Evolutionary conservation across 2,329 filamentous ascomycete species (phyloP).

Genomic region (Scortechinia acanthostroma): DNA sequence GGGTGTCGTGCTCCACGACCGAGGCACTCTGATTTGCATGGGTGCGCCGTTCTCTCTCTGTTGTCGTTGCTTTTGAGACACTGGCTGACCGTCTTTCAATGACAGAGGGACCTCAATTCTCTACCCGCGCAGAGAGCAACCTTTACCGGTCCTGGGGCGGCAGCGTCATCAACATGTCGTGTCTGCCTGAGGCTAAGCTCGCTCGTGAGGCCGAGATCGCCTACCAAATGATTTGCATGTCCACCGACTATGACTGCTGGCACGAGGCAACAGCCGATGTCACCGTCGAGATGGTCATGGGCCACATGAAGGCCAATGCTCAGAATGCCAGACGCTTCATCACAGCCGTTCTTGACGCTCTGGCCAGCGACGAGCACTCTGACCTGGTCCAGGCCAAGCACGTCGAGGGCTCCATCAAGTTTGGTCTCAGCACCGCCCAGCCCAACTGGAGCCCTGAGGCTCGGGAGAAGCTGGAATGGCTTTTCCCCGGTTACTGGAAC

Average conservation of each 20-base stretch:
- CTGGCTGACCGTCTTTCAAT: background rate
- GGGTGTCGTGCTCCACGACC: constrained; percentile 75
- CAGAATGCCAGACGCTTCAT: constrained; percentile 81
- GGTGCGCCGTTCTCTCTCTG: constrained; percentile 35
- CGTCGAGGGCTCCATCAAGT: constrained; percentile 71
- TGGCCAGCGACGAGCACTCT: constrained; percentile 69
- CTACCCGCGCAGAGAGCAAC: constrained; percentile 87
- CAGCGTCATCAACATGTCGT: constrained; percentile 96
- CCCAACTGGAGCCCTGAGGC: constrained; percentile 68
- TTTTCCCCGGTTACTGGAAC: constrained; percentile 77
- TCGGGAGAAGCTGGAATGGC: constrained; percentile 72
- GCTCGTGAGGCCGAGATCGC: constrained; percentile 92
- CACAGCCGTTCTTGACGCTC: constrained; percentile 77
- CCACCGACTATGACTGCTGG: constrained; percentile 99
- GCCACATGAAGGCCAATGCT: constrained; percentile 88
- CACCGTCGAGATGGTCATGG: constrained; percentile 94
- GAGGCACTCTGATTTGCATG: constrained; percentile 86
- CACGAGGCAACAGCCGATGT: constrained; percentile 69
- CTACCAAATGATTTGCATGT: constrained; percentile 99
- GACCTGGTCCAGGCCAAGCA: constrained; percentile 77
- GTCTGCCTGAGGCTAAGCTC: constrained; percentile 89
- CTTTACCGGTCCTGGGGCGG: constrained; percentile 93
- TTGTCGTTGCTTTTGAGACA: background rate
- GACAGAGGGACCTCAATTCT: constrained; percentile 93
- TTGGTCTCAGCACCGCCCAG: constrained; percentile 75